These are phyloP conservation scores for Ottelia alismoides DNA, from an alignment of 106 monocot species.

Conservation along the genomic window DNA sequence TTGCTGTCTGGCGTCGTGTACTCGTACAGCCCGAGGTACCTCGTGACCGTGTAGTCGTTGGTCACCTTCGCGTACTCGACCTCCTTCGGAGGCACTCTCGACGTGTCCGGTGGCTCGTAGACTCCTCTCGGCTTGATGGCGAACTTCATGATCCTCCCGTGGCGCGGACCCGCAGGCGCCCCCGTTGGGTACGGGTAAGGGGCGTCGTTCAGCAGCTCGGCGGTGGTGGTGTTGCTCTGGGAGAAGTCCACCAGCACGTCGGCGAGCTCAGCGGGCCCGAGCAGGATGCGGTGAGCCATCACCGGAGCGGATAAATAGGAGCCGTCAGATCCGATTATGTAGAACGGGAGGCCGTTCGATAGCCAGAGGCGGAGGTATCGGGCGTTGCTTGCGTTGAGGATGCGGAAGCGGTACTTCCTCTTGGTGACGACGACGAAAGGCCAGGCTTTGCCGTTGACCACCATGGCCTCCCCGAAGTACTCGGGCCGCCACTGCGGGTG, in stretches of 20 bases:
- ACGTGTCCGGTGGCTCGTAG: not conserved
- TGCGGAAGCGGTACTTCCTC: too few relatives aligned
- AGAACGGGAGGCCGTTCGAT: not conserved
- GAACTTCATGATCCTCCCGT: slow-evolving; percentile 1
- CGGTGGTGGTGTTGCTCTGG: not conserved
- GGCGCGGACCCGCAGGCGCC: not conserved
- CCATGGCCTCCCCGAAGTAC: too few relatives aligned
- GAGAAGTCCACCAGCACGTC: slow-evolving; percentile 8
- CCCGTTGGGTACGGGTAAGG: slow-evolving; percentile 2
- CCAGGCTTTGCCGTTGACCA: too few relatives aligned
- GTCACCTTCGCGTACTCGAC: not conserved
- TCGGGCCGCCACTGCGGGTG: too few relatives aligned
- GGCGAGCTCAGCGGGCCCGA: not conserved
- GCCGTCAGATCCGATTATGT: slow-evolving; percentile 2
- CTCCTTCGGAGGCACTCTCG: not conserved
- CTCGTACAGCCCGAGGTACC: slow-evolving; percentile 3
- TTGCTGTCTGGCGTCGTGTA: not conserved
- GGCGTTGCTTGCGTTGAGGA: too few relatives aligned
- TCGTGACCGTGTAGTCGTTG: slow-evolving; percentile 3
- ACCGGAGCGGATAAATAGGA: slow-evolving; percentile 1
- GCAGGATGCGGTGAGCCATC: not conserved
- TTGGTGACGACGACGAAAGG: too few relatives aligned
- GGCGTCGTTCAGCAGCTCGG: not conserved
- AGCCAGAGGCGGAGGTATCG: slow-evolving; percentile 7
- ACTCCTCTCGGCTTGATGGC: not conserved